phyloP scores from a whole-genome alignment of 2,329 filamentous ascomycete species.

The Calonectria crousiana region DNA sequence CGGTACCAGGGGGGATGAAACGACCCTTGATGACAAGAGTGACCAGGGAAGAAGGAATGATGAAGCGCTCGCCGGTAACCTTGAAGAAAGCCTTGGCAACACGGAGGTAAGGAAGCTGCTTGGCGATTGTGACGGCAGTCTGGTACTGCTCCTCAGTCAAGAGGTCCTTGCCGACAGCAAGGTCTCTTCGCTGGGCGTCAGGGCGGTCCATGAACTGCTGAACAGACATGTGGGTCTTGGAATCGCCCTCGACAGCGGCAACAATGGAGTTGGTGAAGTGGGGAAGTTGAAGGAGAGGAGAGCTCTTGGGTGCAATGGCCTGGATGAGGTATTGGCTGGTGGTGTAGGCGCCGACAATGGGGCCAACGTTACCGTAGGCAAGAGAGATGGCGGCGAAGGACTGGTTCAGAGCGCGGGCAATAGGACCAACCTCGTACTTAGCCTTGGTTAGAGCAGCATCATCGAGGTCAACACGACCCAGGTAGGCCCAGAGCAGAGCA shows the following conservation, averaged over 20 bases:
- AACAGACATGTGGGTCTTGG: slow-evolving; percentile 80
- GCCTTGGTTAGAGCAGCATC: slow-evolving; percentile 82
- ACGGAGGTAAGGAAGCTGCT: slow-evolving; percentile 85
- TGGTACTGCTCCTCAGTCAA: slow-evolving; percentile 83
- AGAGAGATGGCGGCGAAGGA: slow-evolving; percentile 89
- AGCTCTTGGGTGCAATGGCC: slow-evolving; percentile 84
- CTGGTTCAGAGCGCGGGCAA: slow-evolving; percentile 86
- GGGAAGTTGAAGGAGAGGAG: slow-evolving; percentile 92
- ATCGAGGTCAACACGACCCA: slow-evolving; percentile 87
- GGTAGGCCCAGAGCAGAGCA: slow-evolving; percentile 93
- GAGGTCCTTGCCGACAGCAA: slow-evolving; percentile 78
- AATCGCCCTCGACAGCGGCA: slow-evolving; percentile 78
- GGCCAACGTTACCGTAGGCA: slow-evolving; percentile 85
- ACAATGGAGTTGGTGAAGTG: slow-evolving; percentile 79
- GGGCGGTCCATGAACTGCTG: slow-evolving; percentile 91
- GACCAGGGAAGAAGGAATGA: slow-evolving; percentile 92
- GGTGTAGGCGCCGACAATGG: slow-evolving; percentile 85
- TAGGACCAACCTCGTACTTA: slow-evolving; percentile 90
- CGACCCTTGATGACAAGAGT: slow-evolving; percentile 96
- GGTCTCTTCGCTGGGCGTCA: slow-evolving; percentile 77
- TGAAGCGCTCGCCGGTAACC: slow-evolving; percentile 92
- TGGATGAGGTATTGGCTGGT: slow-evolving; percentile 91
- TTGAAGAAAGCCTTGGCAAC: slow-evolving; percentile 98
- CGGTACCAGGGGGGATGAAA: slow-evolving; percentile 87
- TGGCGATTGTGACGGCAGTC: slow-evolving; percentile 80